These are phyloP conservation scores for Allantophomopsis lycopodina DNA, from an alignment of 2,329 filamentous ascomycete species.

Conservation along the genomic window DNA sequence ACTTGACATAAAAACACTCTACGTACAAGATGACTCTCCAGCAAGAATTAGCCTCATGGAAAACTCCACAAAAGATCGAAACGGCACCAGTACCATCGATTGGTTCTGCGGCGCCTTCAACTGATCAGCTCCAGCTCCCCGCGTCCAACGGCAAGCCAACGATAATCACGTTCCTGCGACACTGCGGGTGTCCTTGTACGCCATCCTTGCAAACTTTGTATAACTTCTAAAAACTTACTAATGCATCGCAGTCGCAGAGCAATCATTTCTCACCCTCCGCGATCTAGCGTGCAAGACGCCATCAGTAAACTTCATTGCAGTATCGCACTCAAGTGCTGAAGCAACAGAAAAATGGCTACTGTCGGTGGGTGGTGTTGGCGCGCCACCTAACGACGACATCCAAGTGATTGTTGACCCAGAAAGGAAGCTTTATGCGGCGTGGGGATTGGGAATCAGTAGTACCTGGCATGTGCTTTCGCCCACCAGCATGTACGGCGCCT, in stretches of 20 bases:
- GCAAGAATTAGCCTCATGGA: constrained; percentile 16
- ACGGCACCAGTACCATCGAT: constrained; percentile 33
- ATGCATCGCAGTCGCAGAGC: constrained; percentile 40
- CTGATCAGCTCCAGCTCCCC: constrained; percentile 36
- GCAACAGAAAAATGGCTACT: constrained; percentile 30
- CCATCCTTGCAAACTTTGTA: constrained; percentile 3
- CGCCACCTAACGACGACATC: constrained; percentile 41
- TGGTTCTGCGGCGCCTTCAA: constrained; percentile 40
- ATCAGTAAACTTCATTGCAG: constrained; percentile 40
- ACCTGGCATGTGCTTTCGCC: constrained; percentile 51
- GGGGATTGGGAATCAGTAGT: constrained; percentile 48
- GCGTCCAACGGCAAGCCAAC: constrained; percentile 35
- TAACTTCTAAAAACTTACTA: not conserved
- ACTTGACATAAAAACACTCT: not conserved
- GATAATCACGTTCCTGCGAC: constrained; percentile 53
- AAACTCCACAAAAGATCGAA: constrained; percentile 13
- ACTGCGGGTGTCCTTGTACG: constrained; percentile 64
- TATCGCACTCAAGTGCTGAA: constrained; percentile 46
- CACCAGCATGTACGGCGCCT: constrained; percentile 38
- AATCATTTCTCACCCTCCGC: constrained; percentile 43
- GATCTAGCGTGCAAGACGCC: constrained; percentile 33
- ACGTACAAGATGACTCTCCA: constrained; percentile 13
- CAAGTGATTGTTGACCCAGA: constrained; percentile 45
- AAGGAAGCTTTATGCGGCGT: constrained; percentile 45
- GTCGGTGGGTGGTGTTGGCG: constrained; percentile 17